Percentiles rank a stretch among this genome's conserved stretches.
These are phyloP conservation scores for Penicillium cinerascens DNA, from an alignment of 495 filamentous ascomycete species.

Conservation along the genomic window DNA sequence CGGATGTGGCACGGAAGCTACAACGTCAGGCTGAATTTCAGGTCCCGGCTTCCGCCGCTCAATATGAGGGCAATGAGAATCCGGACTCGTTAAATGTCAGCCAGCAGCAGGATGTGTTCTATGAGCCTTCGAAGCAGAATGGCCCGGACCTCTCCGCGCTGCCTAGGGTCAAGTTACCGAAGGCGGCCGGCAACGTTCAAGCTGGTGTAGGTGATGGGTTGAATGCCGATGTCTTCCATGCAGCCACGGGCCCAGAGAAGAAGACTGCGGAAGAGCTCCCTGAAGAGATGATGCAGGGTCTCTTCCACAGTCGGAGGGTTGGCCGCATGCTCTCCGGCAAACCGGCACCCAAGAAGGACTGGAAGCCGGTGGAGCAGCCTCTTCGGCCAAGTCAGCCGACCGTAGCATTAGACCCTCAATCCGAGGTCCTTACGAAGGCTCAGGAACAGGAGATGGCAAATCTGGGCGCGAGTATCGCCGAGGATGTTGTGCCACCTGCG, in stretches of 20 bases:
- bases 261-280: constrained; percentile 37
- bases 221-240: constrained; percentile 57
- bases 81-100: constrained; percentile 32
- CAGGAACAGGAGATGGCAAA: constrained; percentile 21
- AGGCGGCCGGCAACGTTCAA: constrained; percentile 46
- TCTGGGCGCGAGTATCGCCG: constrained; percentile 17
- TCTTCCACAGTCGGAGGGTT: constrained; percentile 60
- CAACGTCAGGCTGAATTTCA: constrained; percentile 54
- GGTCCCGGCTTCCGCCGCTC: constrained; percentile 47
- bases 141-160: constrained; percentile 50
- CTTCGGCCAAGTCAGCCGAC: background rate
- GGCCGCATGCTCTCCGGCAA: constrained; percentile 48
- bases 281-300: constrained; percentile 55
- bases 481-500: constrained; percentile 19
- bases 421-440: constrained; percentile 4
- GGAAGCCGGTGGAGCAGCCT: constrained; percentile 3
- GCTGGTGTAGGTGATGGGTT: constrained; percentile 36
- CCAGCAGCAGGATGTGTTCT: constrained; percentile 58
- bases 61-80: constrained; percentile 21
- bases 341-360: background rate
- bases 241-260: constrained; percentile 23
- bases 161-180: constrained; percentile 58
- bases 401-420: background rate
- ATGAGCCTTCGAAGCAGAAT: constrained; percentile 44
- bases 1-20: constrained; percentile 39